Conservation (phyloP, 1,139 yeast species). For the Pneumocystis carinii region DNA sequence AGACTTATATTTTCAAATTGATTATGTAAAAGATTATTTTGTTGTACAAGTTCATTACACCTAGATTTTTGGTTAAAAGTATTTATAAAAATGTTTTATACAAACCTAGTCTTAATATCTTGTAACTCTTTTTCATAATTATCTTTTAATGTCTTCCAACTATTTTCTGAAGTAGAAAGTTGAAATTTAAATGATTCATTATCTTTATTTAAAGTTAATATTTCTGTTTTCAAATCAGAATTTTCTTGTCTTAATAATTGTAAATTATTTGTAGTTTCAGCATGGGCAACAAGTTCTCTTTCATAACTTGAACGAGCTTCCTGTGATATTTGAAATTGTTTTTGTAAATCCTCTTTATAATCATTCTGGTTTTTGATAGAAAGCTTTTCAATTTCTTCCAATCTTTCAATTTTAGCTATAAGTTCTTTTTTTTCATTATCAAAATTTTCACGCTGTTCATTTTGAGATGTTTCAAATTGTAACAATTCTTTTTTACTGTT, state of each 20-base stretch:
- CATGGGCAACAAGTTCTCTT: slow-evolving; percentile 42
- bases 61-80: background rate
- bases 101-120: slow-evolving; percentile 28
- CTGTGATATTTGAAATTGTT: slow-evolving; percentile 36
- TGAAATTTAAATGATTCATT: slow-evolving; percentile 24
- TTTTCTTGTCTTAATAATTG: slow-evolving; percentile 33
- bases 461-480: slow-evolving; percentile 19
- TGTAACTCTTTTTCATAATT: slow-evolving; percentile 42
- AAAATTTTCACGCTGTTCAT: slow-evolving; percentile 17
- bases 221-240: slow-evolving; percentile 27
- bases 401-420: slow-evolving; percentile 30
- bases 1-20: slow-evolving; percentile 41
- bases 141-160: slow-evolving; percentile 32
- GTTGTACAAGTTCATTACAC: slow-evolving; percentile 44
- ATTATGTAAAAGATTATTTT: slow-evolving; percentile 51
- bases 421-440: slow-evolving; percentile 24
- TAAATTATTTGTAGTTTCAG: slow-evolving; percentile 36
- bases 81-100: background rate
- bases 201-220: slow-evolving; percentile 26
- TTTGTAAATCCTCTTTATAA: slow-evolving; percentile 34
- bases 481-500: slow-evolving; percentile 25
- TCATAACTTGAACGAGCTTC: slow-evolving; percentile 46
- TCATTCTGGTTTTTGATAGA: slow-evolving; percentile 16
- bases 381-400: slow-evolving; percentile 29
- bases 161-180: slow-evolving; percentile 27